A percentile compares a stretch with the other conserved stretches of the same genome.
These are phyloP conservation scores for Pythium insidiosum DNA, from an alignment of 352 stramenopile species.

Conservation along the genomic window DNA sequence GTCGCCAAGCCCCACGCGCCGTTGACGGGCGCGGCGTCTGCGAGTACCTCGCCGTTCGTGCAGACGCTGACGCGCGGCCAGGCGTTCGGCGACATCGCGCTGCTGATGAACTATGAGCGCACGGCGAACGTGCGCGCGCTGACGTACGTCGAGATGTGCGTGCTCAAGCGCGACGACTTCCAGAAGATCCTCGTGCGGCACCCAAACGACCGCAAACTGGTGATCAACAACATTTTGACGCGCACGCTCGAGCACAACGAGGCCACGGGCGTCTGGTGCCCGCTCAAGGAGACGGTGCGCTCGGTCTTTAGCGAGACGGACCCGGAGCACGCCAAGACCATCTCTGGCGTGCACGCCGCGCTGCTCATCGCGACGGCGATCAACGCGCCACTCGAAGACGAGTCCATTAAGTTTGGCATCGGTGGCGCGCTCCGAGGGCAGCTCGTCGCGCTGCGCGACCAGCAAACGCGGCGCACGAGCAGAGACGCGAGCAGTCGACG, in stretches of 20 bases:
- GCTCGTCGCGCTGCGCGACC: conserved; percentile 12
- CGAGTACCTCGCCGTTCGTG: conserved; percentile 1
- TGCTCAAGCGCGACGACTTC: conserved; percentile 21
- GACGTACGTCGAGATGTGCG: conserved; percentile 33
- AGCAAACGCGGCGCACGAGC: background rate
- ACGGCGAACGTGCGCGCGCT: conserved; percentile 22
- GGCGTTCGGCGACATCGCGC: conserved; percentile 34
- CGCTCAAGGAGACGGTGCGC: conserved; percentile 14
- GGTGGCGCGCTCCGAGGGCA: conserved; percentile 10
- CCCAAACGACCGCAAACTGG: conserved; percentile 19
- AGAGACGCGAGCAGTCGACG: too few species aligned
- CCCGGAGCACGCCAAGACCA: background rate
- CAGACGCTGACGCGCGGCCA: conserved; percentile 14
- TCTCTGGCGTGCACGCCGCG: conserved; percentile 10
- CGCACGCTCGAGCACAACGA: conserved; percentile 19
- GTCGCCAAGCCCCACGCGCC: too few species aligned
- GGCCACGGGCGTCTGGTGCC: conserved; percentile 8
- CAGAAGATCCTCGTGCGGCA: conserved; percentile 20
- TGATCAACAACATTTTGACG: conserved; percentile 14
- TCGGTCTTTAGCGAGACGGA: conserved; percentile 4
- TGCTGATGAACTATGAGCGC: conserved; percentile 38
- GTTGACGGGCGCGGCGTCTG: too few species aligned
- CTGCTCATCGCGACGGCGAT: conserved; percentile 13
- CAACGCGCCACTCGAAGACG: conserved; percentile 10
- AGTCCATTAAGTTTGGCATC: conserved; percentile 18